phyloP scores from a whole-genome alignment of 2,329 filamentous ascomycete genomes.

The Chaetoscypha palmicola region DNA sequence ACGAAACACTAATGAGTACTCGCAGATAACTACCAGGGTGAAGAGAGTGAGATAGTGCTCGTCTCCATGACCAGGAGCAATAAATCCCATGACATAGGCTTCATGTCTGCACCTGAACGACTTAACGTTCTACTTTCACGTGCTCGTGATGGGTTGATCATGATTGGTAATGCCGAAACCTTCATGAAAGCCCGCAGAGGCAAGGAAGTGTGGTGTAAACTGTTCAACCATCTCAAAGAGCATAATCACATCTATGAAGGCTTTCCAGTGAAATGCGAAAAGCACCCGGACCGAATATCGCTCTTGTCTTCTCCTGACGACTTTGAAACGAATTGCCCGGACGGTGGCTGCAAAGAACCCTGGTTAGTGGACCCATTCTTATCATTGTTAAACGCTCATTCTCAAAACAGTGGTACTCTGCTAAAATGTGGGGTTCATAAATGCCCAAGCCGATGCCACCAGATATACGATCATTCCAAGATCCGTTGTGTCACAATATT shows the following conservation, averaged over 20 bases:
- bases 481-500: too few species aligned
- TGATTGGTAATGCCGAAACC: constrained; percentile 65
- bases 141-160: constrained; percentile 57
- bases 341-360: too few species aligned
- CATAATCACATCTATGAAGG: constrained; percentile 51
- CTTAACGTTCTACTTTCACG: constrained; percentile 65
- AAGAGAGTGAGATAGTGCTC: neutral
- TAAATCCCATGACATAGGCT: neutral
- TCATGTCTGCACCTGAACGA: neutral
- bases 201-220: constrained; percentile 46
- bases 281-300: constrained; percentile 44
- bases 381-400: too few species aligned
- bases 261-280: constrained; percentile 52
- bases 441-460: too few species aligned
- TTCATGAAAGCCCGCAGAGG: constrained; percentile 56
- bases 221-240: constrained; percentile 49
- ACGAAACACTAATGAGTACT: neutral
- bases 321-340: too few species aligned
- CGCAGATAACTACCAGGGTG: neutral
- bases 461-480: too few species aligned
- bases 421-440: too few species aligned
- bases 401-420: too few species aligned
- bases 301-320: constrained; percentile 45
- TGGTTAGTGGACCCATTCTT: too few species aligned
- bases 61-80: neutral